Evolutionary conservation across 2,329 filamentous ascomycete species (phyloP).

Genomic region (Penicillium sp.): DNA sequence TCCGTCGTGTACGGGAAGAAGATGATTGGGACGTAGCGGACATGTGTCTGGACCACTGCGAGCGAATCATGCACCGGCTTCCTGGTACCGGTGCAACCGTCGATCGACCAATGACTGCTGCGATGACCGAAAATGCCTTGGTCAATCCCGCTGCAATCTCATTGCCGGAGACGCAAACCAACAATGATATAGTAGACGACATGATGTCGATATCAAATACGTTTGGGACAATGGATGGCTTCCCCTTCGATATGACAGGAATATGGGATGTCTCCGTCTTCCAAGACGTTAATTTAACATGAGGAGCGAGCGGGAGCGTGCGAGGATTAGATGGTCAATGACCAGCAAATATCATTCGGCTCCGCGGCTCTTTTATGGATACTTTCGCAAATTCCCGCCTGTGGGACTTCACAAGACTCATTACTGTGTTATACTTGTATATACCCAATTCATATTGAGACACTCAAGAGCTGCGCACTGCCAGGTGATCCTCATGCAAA

Average conservation of each 20-base stretch:
- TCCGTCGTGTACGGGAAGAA: conserved; percentile 44
- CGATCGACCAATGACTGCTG: conserved; percentile 15
- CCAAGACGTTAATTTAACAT: conserved; percentile 33
- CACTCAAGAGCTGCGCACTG: too few species aligned
- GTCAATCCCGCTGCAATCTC: conserved; percentile 37
- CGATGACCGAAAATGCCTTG: conserved; percentile 23
- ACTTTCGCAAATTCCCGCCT: background rate
- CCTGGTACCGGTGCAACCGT: conserved; percentile 22
- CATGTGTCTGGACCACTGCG: conserved; percentile 49
- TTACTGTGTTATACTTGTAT: background rate
- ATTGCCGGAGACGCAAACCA: conserved; percentile 40
- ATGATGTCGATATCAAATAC: conserved; percentile 44
- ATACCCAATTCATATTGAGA: conserved; percentile 11
- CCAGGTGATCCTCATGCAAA: too few species aligned
- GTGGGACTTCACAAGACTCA: too few species aligned
- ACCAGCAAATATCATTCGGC: too few species aligned
- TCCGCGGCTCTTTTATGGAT: too few species aligned
- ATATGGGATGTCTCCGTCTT: conserved; percentile 43
- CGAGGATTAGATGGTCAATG: too few species aligned
- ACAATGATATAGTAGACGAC: conserved; percentile 42
- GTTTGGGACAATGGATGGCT: conserved; percentile 42
- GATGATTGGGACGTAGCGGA: conserved; percentile 53
- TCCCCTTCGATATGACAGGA: conserved; percentile 43
- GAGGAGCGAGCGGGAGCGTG: conserved; percentile 2
- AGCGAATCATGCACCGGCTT: conserved; percentile 39